Evolutionary conservation across 495 filamentous ascomycete genomes (phyloP).

Genomic region (Recurvomyces mirabilis): DNA sequence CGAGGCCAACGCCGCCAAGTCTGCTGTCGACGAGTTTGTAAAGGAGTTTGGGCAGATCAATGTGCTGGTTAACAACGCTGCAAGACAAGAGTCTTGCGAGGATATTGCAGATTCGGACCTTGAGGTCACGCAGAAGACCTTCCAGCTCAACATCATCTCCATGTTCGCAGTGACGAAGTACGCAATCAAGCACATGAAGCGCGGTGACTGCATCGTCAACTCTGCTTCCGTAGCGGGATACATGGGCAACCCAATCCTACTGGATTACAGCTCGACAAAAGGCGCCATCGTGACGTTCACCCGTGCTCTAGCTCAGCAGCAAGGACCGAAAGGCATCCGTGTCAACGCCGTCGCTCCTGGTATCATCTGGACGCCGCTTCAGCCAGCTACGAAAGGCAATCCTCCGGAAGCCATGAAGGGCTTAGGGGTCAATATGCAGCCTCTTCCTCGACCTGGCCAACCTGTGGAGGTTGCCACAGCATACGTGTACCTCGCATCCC

Average conservation of each 20-base stretch:
- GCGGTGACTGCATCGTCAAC: constrained; percentile 45
- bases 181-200: constrained; percentile 27
- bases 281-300: constrained; percentile 53
- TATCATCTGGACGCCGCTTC: constrained; percentile 49
- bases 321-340: constrained; percentile 48
- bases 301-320: constrained; percentile 41
- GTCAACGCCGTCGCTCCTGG: constrained; percentile 54
- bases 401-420: constrained; percentile 43
- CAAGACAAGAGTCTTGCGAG: constrained; percentile 32
- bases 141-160: constrained; percentile 48
- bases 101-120: constrained; percentile 44
- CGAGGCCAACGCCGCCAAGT: constrained; percentile 19
- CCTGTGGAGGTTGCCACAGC: constrained; percentile 53
- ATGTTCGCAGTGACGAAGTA: constrained; percentile 55
- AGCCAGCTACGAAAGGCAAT: constrained; percentile 37
- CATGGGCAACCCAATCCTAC: constrained; percentile 40
- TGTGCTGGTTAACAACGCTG: constrained; percentile 21
- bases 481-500: constrained; percentile 41
- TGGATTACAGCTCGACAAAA: constrained; percentile 54
- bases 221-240: constrained; percentile 43
- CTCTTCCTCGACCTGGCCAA: constrained; percentile 44
- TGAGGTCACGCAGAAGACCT: constrained; percentile 40
- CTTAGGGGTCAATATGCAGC: constrained; percentile 34
- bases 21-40: constrained; percentile 15
- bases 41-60: constrained; percentile 18